Evolutionary conservation across 306 rosid species (phyloP).

Genomic region (Vigna mungo): DNA sequence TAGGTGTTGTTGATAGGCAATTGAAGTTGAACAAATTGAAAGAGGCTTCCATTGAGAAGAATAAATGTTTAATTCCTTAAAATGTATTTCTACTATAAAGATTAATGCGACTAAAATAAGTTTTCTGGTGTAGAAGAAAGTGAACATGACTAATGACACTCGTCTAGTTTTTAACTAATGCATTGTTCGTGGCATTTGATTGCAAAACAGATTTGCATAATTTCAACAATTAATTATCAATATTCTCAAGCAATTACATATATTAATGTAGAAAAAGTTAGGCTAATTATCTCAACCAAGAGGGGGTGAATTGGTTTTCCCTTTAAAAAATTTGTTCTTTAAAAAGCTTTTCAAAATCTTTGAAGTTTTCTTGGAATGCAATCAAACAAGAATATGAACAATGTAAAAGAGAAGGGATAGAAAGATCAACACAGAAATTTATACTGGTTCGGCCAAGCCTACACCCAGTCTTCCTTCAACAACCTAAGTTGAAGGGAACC

Average conservation of each 20-base stretch:
- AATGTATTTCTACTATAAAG: conserved; percentile 7
- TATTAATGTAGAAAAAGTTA: not conserved
- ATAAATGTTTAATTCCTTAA: conserved; percentile 12
- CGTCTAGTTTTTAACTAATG: conserved; percentile 5
- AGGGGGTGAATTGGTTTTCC: too few species aligned
- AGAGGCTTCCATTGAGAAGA: not conserved
- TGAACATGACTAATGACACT: conserved; percentile 4
- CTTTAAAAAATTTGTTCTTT: too few species aligned
- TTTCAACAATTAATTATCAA: not conserved
- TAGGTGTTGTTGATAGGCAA: not conserved
- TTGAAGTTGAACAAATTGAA: not conserved
- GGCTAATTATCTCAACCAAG: too few species aligned
- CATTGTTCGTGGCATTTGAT: conserved; percentile 1
- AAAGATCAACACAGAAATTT: too few species aligned
- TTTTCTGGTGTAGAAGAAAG: conserved; percentile 10
- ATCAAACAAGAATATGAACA: too few species aligned
- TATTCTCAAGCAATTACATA: not conserved
- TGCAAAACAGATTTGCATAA: conserved; percentile 9
- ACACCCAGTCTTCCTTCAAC: too few species aligned
- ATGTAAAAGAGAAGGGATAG: too few species aligned
- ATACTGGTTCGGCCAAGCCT: too few species aligned
- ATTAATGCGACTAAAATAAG: not conserved
- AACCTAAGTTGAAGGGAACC: too few species aligned
- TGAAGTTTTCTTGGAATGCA: too few species aligned
- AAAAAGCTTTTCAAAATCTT: too few species aligned